Conservation (phyloP, 768 basidiomycete genomes). For the Leucogyrophana mollusca region DNA sequence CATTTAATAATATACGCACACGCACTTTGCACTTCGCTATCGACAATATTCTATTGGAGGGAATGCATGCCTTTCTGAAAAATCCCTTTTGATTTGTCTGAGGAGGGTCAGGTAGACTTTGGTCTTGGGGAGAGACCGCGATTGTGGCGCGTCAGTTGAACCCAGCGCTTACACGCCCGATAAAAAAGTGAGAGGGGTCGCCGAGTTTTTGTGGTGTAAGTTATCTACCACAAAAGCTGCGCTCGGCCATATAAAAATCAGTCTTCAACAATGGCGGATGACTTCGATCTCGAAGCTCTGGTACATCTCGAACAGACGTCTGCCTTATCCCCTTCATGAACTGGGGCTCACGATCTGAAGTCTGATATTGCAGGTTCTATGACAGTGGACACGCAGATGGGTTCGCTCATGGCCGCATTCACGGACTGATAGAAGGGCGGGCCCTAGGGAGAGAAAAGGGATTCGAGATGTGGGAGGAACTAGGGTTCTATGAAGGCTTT, state of each 20-base stretch:
- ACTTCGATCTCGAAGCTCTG: constrained; percentile 58
- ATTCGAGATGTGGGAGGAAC: constrained; percentile 96
- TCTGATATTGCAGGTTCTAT: constrained; percentile 62
- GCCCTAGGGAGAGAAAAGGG: constrained; percentile 87
- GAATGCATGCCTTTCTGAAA: neutral
- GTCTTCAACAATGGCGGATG: constrained; percentile 18
- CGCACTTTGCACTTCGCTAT: constrained; percentile 4
- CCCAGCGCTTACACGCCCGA: too few relatives aligned
- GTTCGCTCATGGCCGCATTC: constrained; percentile 80
- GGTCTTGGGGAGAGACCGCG: too few relatives aligned
- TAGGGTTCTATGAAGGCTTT: constrained; percentile 90
- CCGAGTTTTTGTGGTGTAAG: too few relatives aligned
- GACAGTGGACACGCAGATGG: constrained; percentile 76
- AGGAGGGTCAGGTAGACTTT: too few relatives aligned
- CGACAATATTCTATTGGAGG: neutral
- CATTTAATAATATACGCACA: constrained; percentile 6
- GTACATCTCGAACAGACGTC: constrained; percentile 66
- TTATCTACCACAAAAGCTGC: too few relatives aligned
- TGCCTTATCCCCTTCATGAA: constrained; percentile 13
- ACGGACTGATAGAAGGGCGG: constrained; percentile 89
- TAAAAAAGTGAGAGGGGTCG: too few relatives aligned
- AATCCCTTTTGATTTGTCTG: too few relatives aligned
- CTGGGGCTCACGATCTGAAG: constrained; percentile 4
- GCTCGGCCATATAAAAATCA: too few relatives aligned
- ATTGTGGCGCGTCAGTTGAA: too few relatives aligned